These are phyloP conservation scores for Heritiera fomes DNA, from an alignment of 345 rosid species.

Conservation along the genomic window DNA sequence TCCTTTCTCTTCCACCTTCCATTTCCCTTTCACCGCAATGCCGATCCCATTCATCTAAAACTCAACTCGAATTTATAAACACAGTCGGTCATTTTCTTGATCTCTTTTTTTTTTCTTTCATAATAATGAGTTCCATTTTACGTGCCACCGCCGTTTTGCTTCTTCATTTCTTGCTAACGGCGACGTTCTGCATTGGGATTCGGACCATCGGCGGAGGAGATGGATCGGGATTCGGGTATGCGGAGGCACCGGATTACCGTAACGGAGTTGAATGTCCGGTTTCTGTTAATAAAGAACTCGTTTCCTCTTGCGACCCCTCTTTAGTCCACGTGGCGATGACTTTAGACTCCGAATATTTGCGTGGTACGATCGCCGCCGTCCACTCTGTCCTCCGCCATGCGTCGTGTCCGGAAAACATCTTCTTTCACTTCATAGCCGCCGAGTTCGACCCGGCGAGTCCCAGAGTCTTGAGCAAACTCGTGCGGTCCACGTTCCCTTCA, in stretches of 20 bases:
- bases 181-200: conserved; percentile 48
- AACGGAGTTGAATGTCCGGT: conserved; percentile 74
- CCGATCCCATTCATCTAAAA: conserved; percentile 12
- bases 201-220: conserved; percentile 38
- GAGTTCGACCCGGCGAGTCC: conserved; percentile 92
- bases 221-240: conserved; percentile 32
- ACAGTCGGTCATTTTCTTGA: too few relatives aligned
- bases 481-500: conserved; percentile 85
- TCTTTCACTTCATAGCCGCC: conserved; percentile 81
- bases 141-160: conserved; percentile 24
- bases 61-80: neutral
- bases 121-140: conserved; percentile 10
- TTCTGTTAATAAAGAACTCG: conserved; percentile 25
- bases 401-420: conserved; percentile 83
- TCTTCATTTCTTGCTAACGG: conserved; percentile 20
- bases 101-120: neutral
- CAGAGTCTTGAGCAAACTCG: conserved; percentile 67
- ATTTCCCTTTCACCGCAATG: conserved; percentile 21
- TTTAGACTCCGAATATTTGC: conserved; percentile 82
- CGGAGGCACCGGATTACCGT: conserved; percentile 88
- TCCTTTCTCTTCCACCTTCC: neutral
- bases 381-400: conserved; percentile 88
- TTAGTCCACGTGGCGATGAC: conserved; percentile 90
- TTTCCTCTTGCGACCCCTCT: conserved; percentile 65
- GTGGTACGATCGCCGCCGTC: conserved; percentile 93